Base-by-base conservation (phyloP, 768 basidiomycete genomes). In the Mycena pura region DNA sequence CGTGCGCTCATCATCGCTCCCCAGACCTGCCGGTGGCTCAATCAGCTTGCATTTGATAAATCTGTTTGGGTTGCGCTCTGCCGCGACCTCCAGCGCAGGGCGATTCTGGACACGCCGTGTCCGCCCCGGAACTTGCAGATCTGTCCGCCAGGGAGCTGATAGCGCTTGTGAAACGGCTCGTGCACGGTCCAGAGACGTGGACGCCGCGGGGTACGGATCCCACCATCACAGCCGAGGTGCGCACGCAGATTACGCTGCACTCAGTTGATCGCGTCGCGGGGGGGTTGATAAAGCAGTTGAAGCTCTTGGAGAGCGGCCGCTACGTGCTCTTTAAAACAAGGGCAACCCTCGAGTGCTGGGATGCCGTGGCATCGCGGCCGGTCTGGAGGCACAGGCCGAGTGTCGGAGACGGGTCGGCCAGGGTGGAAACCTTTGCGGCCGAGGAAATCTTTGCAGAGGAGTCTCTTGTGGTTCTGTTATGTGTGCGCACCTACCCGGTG, bases 291-390 rank as follows among this genome's bases (percentile, higher is more conserved):
- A 39, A 60, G 63, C 9, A 43, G 13, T 50, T 53, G 19, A 43
- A 44, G 36, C 39, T 64, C 1, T 34, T 56, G 15, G 39, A 29
- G 3, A 51, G 59, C 10, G 63, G 63, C 10, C 29, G 31, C 19
- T 40, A 46, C 28, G 25, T 64, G 8, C 63, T 64, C 10, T 56
- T 60, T 54, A 38, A 40, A 1, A 55, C 50, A 31, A 43, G 3
- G 43, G 1, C 21, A 14, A 28, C 24, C 8, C 44, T 65, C 5
- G 55, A 61, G n/a, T 65, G 64, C 43, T 65, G 64, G 64, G 27
- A 48, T 31, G 53, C 61, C 11, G 43, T 27, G 0, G 54, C 51
- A 9, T 32, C 50, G 17, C n/a, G 21, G 25, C 15, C 52, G 21
- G 22, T 61, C 3, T 65, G 60, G 64, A 61, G 9, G 34, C 27